phyloP scores from a whole-genome alignment of 192 early-diverging fungal genomes.

The Linnemannia schmuckeri region DNA sequence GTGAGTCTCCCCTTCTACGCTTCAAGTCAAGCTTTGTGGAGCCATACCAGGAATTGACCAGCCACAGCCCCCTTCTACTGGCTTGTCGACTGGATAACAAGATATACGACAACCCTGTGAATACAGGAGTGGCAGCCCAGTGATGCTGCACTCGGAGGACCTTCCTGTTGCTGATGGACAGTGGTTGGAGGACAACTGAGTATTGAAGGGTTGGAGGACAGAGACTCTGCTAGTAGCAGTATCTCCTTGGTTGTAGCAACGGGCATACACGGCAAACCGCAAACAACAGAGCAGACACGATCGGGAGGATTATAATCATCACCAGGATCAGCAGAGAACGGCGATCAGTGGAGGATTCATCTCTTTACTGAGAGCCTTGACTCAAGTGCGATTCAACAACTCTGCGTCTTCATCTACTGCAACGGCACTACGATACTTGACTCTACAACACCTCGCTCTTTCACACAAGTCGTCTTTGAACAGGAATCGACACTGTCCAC shows the following conservation, averaged over 20 bases:
- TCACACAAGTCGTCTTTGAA: not conserved
- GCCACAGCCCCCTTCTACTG: no score
- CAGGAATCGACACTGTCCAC: not conserved
- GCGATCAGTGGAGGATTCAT: not conserved
- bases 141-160: not conserved
- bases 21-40: not conserved
- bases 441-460: not conserved
- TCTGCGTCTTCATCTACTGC: not conserved
- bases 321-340: not conserved
- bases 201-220: not conserved
- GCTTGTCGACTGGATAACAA: not conserved
- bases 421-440: not conserved
- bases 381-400: not conserved
- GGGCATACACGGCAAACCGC: not conserved
- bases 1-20: constrained; percentile 54
- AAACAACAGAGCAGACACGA: not conserved
- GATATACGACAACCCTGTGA: not conserved
- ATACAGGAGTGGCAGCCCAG: not conserved
- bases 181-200: not conserved
- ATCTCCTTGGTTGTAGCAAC: not conserved
- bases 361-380: not conserved
- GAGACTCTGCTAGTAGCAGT: not conserved
- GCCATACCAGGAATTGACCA: not conserved
- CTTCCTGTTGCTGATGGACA: not conserved
- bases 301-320: not conserved